Conservation (phyloP, 495 filamentous ascomycete species). For the Neurospora intermedia region DNA sequence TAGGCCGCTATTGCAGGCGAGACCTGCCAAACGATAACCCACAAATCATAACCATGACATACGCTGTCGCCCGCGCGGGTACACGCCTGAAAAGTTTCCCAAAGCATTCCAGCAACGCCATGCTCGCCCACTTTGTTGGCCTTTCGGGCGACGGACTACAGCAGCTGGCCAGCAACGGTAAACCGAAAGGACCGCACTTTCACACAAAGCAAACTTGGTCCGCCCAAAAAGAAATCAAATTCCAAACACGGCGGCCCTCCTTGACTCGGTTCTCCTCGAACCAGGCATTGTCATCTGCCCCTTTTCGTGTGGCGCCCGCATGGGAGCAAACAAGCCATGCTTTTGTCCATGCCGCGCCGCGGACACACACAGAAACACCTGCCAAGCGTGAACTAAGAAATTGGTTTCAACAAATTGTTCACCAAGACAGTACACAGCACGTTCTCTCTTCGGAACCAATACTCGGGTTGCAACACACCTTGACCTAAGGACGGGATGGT, state of each 20-base stretch:
- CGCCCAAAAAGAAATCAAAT: background rate
- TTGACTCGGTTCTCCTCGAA: background rate
- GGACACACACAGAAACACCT: background rate
- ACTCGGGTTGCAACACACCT: background rate
- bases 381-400: background rate
- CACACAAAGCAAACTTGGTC: background rate
- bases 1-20: conserved; percentile 8
- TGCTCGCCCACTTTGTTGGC: background rate
- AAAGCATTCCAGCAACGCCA: background rate
- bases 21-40: background rate
- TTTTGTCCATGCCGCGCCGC: background rate
- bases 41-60: background rate
- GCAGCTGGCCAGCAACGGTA: background rate
- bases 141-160: background rate
- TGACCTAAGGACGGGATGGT: background rate
- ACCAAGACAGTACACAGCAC: background rate
- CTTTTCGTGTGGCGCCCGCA: background rate
- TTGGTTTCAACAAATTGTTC: background rate
- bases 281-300: background rate
- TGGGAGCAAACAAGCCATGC: background rate
- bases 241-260: background rate
- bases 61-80: background rate
- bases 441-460: background rate
- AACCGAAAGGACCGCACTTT: background rate
- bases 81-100: background rate